A percentile compares a stretch with the other conserved stretches of the same genome.
phyloP scores from a whole-genome alignment of 345 rosid species.

The Syzygium grande region DNA sequence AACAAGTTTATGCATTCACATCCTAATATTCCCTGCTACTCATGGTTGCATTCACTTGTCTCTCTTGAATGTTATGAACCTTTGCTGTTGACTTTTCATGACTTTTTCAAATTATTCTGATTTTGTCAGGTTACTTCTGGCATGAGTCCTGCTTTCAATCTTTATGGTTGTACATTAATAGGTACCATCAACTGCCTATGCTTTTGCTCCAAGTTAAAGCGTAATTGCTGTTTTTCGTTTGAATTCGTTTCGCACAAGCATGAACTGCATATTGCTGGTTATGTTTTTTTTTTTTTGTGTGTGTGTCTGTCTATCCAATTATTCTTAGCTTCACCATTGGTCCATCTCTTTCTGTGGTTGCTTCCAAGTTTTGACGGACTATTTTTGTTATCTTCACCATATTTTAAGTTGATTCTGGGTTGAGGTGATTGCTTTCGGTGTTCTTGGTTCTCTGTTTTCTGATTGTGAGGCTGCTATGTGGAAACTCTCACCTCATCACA shows the following conservation, averaged over 20 bases:
- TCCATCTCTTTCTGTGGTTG: neutral
- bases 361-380: neutral
- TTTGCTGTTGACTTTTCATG: neutral
- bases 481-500: neutral
- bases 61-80: neutral
- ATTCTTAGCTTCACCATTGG: neutral
- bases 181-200: constrained; percentile 36
- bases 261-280: constrained; percentile 2
- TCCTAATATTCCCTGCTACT: neutral
- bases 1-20: neutral
- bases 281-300: neutral
- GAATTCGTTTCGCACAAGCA: neutral
- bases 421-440: neutral
- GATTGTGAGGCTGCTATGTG: neutral
- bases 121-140: constrained; percentile 73
- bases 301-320: neutral
- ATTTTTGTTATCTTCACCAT: neutral
- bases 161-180: constrained; percentile 75
- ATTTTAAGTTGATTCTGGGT: neutral
- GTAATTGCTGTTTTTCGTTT: neutral
- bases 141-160: constrained; percentile 93
- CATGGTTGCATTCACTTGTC: neutral
- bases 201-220: neutral
- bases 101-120: neutral
- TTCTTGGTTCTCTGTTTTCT: neutral